Conservation (phyloP, 2,329 filamentous ascomycete species). For the Westerdykella sp. region DNA sequence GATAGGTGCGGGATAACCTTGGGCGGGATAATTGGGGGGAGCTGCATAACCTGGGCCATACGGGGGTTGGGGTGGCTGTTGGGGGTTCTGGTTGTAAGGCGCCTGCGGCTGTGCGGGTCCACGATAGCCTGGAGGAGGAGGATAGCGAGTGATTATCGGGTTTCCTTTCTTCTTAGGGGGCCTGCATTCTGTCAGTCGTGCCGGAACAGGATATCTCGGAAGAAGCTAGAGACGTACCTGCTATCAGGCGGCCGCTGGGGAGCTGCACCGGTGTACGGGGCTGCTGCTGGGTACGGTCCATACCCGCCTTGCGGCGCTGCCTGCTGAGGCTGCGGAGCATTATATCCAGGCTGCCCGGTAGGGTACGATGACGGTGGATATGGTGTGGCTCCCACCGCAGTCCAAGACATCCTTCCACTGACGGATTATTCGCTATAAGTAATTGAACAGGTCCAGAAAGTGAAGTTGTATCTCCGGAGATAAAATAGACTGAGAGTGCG, state of each 20-base stretch:
- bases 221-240: conserved; percentile 26
- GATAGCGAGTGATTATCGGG: conserved; percentile 46
- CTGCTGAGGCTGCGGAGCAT: conserved; percentile 24
- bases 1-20: conserved; percentile 16
- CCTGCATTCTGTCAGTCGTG: conserved; percentile 16
- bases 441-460: too few species aligned
- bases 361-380: conserved; percentile 30
- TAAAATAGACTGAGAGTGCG: too few species aligned
- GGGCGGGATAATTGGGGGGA: conserved; percentile 17
- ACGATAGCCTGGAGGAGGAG: conserved; percentile 45
- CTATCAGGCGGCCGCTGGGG: conserved; percentile 23
- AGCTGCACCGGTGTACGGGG: conserved; percentile 16
- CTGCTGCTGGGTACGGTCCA: conserved; percentile 24
- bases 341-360: conserved; percentile 21
- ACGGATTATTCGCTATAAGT: not conserved
- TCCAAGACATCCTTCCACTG: conserved; percentile 32
- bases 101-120: conserved; percentile 29
- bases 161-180: conserved; percentile 43
- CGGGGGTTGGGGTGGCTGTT: conserved; percentile 21
- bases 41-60: conserved; percentile 21
- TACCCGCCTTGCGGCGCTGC: conserved; percentile 29
- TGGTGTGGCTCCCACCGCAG: conserved; percentile 26
- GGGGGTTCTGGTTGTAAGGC: conserved; percentile 23
- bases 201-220: not conserved
- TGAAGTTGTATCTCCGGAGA: too few species aligned